Evolutionary conservation across 306 rosid genomes (phyloP), one percentile per base, ranked within the genome.

Genomic region (Cicer judaicum): DNA sequence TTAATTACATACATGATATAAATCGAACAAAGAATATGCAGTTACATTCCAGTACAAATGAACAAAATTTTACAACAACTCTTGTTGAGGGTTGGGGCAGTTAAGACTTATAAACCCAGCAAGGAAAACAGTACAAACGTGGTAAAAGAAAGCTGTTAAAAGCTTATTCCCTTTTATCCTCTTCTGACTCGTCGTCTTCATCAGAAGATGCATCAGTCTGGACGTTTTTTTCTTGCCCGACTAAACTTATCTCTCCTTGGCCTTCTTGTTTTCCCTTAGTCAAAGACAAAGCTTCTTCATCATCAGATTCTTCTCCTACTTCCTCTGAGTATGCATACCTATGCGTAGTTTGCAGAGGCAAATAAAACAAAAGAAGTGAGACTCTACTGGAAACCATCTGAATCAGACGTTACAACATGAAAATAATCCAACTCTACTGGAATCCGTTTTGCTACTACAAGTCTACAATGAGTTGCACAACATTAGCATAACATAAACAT

Each of bases 311-410:
- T 56, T 86, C 96, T 61, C 97, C 96, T 47, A 87, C 84, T 84
- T 91, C 87, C 73, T 89, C 98, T 0, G 98, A 94, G 85, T 94
- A 91, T 7, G 98, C 96, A 82, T 91, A 94, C 89, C 98, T 94
- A 56, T 38, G 16, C 60, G 74, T 29, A 15, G 62, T 73, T 15
- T 29, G 70, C 42, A 78, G 69, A 8, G 39, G 42, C 54, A 69
- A 67, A 76, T 79, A 64, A 82, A 52, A 62, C 59, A 71, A 41
- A 42, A 43, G 5, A 15, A 81, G 69, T 1, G 43, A 68, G 68
- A 62, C 53, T 14, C 9, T 46, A 39, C n/a, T 59, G 7, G 8
- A 70, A 43, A 66, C 38, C 56, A 69, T 64, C 49, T 16, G 15
- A 75, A 71, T 78, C 65, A 68, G 64, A 68, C 53, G 56, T 67